These are phyloP conservation scores for Eucalyptus lansdowneana DNA, from an alignment of 345 rosid species.

Conservation along the genomic window DNA sequence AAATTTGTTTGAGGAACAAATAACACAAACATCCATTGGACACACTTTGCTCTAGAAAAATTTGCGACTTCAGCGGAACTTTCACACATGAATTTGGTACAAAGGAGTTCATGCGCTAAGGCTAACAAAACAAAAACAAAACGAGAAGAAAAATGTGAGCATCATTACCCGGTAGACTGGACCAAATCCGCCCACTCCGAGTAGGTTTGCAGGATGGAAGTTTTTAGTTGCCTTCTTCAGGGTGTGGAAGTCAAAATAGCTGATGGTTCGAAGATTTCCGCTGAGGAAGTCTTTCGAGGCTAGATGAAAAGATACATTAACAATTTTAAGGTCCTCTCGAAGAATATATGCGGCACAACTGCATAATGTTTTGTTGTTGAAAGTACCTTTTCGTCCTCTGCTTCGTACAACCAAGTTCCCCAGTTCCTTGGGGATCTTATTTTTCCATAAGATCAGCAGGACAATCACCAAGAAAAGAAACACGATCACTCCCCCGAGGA, in stretches of 20 bases:
- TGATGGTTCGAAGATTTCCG: slow-evolving; percentile 29
- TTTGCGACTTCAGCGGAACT: not conserved
- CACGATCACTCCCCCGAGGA: slow-evolving; percentile 14
- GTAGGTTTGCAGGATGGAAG: slow-evolving; percentile 38
- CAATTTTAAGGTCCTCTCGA: not conserved
- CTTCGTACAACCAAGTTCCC: not conserved
- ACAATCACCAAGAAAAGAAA: slow-evolving; percentile 14
- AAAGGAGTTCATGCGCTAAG: not conserved
- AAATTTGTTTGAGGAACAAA: not conserved
- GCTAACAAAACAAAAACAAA: not conserved
- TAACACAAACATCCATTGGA: not conserved
- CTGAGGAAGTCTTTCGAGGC: slow-evolving; percentile 21
- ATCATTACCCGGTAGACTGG: slow-evolving; percentile 44
- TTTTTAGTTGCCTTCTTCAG: slow-evolving; percentile 54
- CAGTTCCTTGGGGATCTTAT: not conserved
- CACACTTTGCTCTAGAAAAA: not conserved
- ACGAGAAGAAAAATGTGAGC: not conserved
- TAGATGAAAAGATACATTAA: not conserved
- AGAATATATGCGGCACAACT: not conserved
- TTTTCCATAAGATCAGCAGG: slow-evolving; percentile 9
- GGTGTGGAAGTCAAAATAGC: slow-evolving; percentile 32
- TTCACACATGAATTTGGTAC: not conserved
- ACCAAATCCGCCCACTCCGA: slow-evolving; percentile 61
- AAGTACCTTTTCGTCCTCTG: not conserved
- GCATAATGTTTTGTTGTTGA: not conserved